These are phyloP conservation scores for Linnemannia hyalina DNA, from an alignment of 192 early-diverging fungal genomes.

Conservation along the genomic window DNA sequence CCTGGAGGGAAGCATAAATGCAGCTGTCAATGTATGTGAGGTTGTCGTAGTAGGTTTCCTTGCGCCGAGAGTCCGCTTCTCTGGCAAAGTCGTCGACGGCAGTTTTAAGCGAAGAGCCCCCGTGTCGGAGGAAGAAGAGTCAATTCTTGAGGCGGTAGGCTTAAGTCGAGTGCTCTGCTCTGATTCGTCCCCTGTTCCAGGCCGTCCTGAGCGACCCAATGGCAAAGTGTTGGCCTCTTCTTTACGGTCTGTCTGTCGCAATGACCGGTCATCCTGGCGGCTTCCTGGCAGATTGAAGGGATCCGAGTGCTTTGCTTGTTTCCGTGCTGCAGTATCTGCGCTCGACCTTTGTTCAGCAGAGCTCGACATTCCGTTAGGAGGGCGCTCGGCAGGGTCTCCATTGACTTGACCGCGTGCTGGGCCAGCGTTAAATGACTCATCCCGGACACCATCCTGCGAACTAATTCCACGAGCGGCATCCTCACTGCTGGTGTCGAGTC, in stretches of 20 bases:
- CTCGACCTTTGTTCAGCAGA: not conserved
- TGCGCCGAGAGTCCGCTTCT: constrained; percentile 29
- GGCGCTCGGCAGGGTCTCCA: not conserved
- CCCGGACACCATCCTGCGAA: not conserved
- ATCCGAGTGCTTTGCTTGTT: not conserved
- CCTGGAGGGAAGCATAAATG: constrained; percentile 22
- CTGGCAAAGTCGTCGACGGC: constrained; percentile 10
- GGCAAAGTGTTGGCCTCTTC: not conserved
- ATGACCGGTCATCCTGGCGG: not conserved
- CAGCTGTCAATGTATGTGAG: not conserved
- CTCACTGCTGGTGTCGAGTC: not conserved
- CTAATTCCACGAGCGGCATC: not conserved
- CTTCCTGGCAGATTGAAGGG: not conserved
- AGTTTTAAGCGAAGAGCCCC: constrained; percentile 1
- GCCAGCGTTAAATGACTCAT: not conserved
- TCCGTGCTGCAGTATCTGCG: not conserved
- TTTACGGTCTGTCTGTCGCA: not conserved
- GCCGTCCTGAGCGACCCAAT: not conserved
- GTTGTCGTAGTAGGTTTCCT: not conserved
- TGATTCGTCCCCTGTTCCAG: not conserved
- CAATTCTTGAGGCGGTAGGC: not conserved
- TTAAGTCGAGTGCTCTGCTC: not conserved
- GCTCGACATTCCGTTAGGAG: not conserved
- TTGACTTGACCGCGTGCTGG: not conserved
- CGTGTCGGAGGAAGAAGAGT: not conserved